Evolutionary conservation across 139 green algal genomes (phyloP).

Genomic region (Trebouxia sp.): DNA sequence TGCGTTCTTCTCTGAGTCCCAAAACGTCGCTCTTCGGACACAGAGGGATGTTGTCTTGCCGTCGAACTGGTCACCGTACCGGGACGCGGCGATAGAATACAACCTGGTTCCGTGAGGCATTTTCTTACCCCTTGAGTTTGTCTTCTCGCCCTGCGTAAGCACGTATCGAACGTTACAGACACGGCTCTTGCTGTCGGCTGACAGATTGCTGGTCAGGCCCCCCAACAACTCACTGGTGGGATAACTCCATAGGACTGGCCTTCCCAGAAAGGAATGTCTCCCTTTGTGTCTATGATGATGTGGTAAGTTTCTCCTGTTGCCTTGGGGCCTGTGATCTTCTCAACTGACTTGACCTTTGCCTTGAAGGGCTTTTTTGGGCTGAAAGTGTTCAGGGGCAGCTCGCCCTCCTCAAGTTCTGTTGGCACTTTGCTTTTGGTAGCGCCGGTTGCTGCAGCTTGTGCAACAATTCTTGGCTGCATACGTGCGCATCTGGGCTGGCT

Average conservation of each 20-base stretch:
- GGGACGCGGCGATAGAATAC: conserved; percentile 97
- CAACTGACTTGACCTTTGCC: conserved; percentile 84
- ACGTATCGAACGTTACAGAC: no score
- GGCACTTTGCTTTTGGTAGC: conserved; percentile 46
- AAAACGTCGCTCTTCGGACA: conserved; percentile 94
- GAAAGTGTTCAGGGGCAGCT: conserved; percentile 94
- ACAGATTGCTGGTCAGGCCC: no score
- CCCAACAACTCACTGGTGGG: conserved; percentile 82
- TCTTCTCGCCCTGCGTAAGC: conserved; percentile 80
- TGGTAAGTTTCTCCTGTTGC: conserved; percentile 89
- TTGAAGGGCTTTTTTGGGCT: conserved; percentile 90
- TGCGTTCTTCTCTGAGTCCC: conserved; percentile 80
- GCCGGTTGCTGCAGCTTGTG: background rate
- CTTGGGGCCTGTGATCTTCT: conserved; percentile 96
- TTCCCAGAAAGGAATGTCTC: conserved; percentile 97
- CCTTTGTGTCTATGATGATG: conserved; percentile 96
- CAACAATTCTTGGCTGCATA: conserved; percentile 14
- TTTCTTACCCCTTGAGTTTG: conserved; percentile 96
- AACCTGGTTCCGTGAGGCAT: conserved; percentile 93
- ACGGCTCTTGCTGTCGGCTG: no score
- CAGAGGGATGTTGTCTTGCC: conserved; percentile 95
- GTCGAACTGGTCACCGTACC: conserved; percentile 97
- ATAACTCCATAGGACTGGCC: conserved; percentile 99
- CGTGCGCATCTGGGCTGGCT: conserved; percentile 10
- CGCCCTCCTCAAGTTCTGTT: conserved; percentile 71